phyloP scores from a whole-genome alignment of 176 grass and related monocot species.

The Hyparrhenia diplandra region DNA sequence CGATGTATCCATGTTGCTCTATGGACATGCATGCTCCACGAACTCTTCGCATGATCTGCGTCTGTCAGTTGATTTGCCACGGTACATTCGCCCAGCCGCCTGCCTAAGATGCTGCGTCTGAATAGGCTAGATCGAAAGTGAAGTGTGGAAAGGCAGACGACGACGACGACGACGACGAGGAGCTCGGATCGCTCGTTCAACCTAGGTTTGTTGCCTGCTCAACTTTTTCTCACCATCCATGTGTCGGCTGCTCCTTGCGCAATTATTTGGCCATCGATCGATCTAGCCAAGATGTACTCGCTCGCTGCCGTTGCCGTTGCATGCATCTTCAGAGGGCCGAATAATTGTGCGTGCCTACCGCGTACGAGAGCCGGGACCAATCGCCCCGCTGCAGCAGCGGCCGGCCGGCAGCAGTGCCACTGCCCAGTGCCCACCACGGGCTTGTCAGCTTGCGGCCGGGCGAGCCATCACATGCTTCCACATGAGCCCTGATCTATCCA shows the following conservation, averaged over 20 bases:
- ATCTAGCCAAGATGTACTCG: neutral
- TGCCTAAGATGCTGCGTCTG: neutral
- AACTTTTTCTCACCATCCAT: slow-evolving; percentile 5
- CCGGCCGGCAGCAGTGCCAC: too few species aligned
- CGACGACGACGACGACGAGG: neutral
- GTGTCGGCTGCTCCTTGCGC: neutral
- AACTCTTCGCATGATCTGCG: neutral
- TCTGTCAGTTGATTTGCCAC: neutral
- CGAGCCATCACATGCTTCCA: slow-evolving; percentile 17
- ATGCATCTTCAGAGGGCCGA: neutral
- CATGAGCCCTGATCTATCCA: neutral
- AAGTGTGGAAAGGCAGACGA: neutral
- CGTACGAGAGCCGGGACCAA: slow-evolving; percentile 26
- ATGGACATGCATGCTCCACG: neutral
- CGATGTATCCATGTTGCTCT: neutral
- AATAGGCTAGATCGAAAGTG: neutral
- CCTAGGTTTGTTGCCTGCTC: neutral
- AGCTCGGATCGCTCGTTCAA: neutral
- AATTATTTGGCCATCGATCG: slow-evolving; percentile 28
- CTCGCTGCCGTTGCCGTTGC: neutral
- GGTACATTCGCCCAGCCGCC: neutral
- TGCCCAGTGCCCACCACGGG: neutral
- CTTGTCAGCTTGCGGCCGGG: slow-evolving; percentile 30
- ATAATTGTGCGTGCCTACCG: slow-evolving; percentile 21
- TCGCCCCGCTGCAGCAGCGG: neutral